phyloP scores from a whole-genome alignment of 345 rosid genomes.

The Triadica sebifera region DNA sequence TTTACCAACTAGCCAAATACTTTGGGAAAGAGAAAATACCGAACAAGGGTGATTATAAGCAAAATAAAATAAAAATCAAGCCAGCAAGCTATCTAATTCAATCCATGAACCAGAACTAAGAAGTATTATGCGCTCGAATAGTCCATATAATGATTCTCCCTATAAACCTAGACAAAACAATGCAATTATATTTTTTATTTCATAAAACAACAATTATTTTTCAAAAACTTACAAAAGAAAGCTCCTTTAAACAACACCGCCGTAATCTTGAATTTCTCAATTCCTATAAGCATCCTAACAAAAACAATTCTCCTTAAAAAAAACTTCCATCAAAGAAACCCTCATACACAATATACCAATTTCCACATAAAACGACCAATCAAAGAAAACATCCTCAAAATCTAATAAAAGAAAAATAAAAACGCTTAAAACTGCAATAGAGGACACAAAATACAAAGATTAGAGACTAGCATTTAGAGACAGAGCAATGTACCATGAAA shows the following conservation, averaged over 20 bases:
- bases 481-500: constrained; percentile 4
- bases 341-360: not conserved
- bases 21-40: not conserved
- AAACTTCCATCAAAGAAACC: not conserved
- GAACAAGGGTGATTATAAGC: no score
- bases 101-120: not conserved
- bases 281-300: not conserved
- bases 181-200: no score
- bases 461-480: not conserved
- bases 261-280: not conserved
- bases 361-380: not conserved
- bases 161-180: not conserved
- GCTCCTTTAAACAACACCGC: not conserved
- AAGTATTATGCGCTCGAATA: not conserved
- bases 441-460: not conserved
- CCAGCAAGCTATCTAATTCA: not conserved
- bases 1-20: not conserved
- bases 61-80: not conserved
- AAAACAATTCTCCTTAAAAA: no score
- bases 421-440: not conserved
- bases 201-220: no score
- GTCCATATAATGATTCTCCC: not conserved
- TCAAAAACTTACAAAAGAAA: not conserved
- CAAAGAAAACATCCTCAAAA: not conserved
- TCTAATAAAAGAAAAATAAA: not conserved